These are phyloP conservation scores for Blastocladiella britannica DNA, from an alignment of 192 early-diverging fungal species.

Conservation along the genomic window DNA sequence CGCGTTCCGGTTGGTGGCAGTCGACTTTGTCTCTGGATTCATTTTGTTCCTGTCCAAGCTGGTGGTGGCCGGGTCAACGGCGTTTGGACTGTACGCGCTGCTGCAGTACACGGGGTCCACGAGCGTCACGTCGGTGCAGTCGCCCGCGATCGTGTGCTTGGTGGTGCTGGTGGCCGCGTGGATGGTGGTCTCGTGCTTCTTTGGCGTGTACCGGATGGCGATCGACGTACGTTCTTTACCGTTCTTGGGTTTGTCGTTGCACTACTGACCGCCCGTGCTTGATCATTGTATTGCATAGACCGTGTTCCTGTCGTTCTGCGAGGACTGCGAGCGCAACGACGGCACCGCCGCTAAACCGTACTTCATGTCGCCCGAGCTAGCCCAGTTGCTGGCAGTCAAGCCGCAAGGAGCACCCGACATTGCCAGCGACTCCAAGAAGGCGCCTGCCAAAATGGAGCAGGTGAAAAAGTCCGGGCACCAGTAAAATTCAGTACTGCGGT, in stretches of 20 bases:
- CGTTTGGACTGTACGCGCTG: slow-evolving; percentile 7
- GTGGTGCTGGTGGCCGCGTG: slow-evolving; percentile 10
- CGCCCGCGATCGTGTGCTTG: not conserved
- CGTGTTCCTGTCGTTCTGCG: slow-evolving; percentile 29
- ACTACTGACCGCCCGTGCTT: too few species aligned
- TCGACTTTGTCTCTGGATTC: slow-evolving; percentile 22
- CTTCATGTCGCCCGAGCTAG: slow-evolving; percentile 13
- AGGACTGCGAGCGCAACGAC: slow-evolving; percentile 30
- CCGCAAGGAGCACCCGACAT: not conserved
- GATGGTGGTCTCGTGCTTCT: slow-evolving; percentile 20
- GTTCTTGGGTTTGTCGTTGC: too few species aligned
- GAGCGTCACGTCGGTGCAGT: not conserved
- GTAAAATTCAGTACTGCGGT: too few species aligned
- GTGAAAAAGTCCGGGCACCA: not conserved
- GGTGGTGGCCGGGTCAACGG: slow-evolving; percentile 15
- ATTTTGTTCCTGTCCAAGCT: slow-evolving; percentile 27
- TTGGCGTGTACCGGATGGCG: slow-evolving; percentile 24
- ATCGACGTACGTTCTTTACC: too few species aligned
- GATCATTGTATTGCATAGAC: too few species aligned
- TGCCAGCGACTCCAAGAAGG: not conserved
- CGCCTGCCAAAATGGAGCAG: not conserved
- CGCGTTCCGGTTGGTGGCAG: slow-evolving; percentile 12
- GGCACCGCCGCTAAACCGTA: slow-evolving; percentile 23
- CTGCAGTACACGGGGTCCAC: slow-evolving; percentile 1
- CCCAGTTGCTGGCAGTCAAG: not conserved